Evolutionary conservation across 352 stramenopile species (phyloP), one percentile per base, ranked within the genome.

Genomic region (Pythium rhizo-oryzae): DNA sequence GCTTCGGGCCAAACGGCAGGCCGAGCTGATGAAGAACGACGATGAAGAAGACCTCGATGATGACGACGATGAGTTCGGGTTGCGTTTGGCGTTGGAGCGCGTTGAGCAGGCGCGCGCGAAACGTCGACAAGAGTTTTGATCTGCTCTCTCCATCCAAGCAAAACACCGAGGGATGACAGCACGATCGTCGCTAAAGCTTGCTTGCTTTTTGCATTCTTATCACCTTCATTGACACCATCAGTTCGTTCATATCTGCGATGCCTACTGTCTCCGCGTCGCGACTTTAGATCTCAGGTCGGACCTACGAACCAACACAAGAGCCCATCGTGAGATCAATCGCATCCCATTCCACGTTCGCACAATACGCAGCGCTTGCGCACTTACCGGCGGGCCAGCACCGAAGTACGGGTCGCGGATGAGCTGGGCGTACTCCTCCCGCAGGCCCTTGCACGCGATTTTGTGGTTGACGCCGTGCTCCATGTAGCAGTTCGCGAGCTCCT

Each of bases 381-480:
- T 23, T 47, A 94, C 86, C 70, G 86, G 86, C 47, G 78, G 75
- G 21, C 86, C 86, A 69, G 78, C 84, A 51, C 85, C 85, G 55
- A 90, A 82, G 57, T 86, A 91, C 43, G 88, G 88, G 75, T 96
- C 88, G 63, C 81, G 83, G 60, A 96, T 78, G 47, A 96, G 83
- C 64, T 78, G 85, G 51, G 73, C 85, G 71, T 96, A 96, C 76
- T 96, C 84, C 60, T 96, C 85, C 57, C 88, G 86, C 53, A 96
- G 63, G 23, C 62, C 67, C 75, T 93, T 94, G 84, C 88, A 96
- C 24, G 81, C 84, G 62, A 94, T 88, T 70, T 90, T 92, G 85
- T 96, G 88, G 80, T 96, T 96, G 53, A 96, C 84, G 64, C 88
- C 88, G 74, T 94, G 81, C 74, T 96, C 87, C 69, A 92, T 89